Base-by-base conservation (phyloP, 2,329 filamentous ascomycete genomes). In the Diaporthe amygdali region DNA sequence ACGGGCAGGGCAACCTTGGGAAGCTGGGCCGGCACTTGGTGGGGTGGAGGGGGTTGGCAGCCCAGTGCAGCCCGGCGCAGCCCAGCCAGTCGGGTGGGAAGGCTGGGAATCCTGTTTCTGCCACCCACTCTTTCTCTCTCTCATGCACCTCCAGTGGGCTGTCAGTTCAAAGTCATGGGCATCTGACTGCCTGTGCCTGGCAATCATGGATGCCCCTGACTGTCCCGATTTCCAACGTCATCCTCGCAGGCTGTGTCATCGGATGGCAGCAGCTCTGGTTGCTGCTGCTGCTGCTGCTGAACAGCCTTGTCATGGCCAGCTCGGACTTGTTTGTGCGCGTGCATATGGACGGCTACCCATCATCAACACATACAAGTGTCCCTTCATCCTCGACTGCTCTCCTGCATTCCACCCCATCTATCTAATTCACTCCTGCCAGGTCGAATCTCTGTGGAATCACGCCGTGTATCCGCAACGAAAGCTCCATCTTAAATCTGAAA, bases 151-250 rank as follows among this genome's bases (percentile, higher is more conserved):
- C n/a, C n/a, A n/a, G n/a, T n/a, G n/a, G n/a, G n/a, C n/a, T n/a
- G n/a, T n/a, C n/a, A n/a, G n/a, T n/a, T n/a, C n/a, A n/a, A n/a
- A n/a, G n/a, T n/a, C n/a, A 37, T 25, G 37, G 55, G 30, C 39
- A 30, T n/a, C 30, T 39, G 39, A 12, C 47, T 34, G 37, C 39
- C 32, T 39, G 34, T 37, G 34, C 47, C 34, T 55, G 27, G 27
- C 15, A 70, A 25, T 22, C 68, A 66, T 66, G 63, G 69, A 49
- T 71, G 63, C 66, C 69, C 69, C 34, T 55, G 39, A 46, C 66
- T 56, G 63, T 55, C 46, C 52, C 34, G 39, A 22, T n/a, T 25
- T 15, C 44, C 56, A 68, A 71, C 69, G 69, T 71, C 69, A 71
- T 71, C 44, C 69, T 67, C 20, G 69, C 54, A 59, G 54, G 54